phyloP scores from a whole-genome alignment of 305 asterid species.

The Withania somnifera region DNA sequence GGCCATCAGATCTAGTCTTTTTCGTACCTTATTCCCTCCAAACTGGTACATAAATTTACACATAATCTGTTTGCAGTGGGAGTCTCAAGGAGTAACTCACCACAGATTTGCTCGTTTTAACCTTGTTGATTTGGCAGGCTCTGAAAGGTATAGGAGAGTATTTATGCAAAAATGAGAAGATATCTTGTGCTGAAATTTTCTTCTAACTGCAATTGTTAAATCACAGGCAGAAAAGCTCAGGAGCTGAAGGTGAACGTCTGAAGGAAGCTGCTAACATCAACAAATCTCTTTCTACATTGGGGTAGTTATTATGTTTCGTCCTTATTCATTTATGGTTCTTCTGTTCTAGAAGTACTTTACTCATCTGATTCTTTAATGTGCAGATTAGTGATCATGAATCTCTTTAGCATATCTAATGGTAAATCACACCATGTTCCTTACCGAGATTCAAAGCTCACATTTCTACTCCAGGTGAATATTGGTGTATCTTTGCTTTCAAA shows the following conservation, averaged over 20 bases:
- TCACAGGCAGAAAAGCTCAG: slow-evolving; percentile 92
- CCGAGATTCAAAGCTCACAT: slow-evolving; percentile 95
- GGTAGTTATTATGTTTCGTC: slow-evolving; percentile 35
- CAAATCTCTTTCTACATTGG: slow-evolving; percentile 94
- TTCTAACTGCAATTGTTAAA: slow-evolving; percentile 13
- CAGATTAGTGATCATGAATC: slow-evolving; percentile 97
- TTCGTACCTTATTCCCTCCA: slow-evolving; percentile 6
- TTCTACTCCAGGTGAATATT: slow-evolving; percentile 81
- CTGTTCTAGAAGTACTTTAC: slow-evolving; percentile 1
- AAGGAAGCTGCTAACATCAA: slow-evolving; percentile 97
- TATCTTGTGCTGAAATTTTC: neutral
- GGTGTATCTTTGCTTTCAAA: slow-evolving; percentile 7
- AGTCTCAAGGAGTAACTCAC: slow-evolving; percentile 82
- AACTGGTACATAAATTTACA: slow-evolving; percentile 1
- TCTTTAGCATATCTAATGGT: slow-evolving; percentile 79
- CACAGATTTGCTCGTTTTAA: slow-evolving; percentile 88
- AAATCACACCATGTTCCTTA: slow-evolving; percentile 89
- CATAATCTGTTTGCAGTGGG: slow-evolving; percentile 47
- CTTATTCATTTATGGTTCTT: slow-evolving; percentile 3
- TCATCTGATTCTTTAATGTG: slow-evolving; percentile 12
- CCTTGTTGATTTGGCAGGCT: slow-evolving; percentile 97
- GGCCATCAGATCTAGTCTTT: neutral
- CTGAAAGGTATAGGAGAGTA: slow-evolving; percentile 61
- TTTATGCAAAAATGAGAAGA: neutral
- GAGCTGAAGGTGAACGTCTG: slow-evolving; percentile 97